phyloP scores from a whole-genome alignment of 2,329 filamentous ascomycete genomes.

The Annulohypoxylon truncatum region DNA sequence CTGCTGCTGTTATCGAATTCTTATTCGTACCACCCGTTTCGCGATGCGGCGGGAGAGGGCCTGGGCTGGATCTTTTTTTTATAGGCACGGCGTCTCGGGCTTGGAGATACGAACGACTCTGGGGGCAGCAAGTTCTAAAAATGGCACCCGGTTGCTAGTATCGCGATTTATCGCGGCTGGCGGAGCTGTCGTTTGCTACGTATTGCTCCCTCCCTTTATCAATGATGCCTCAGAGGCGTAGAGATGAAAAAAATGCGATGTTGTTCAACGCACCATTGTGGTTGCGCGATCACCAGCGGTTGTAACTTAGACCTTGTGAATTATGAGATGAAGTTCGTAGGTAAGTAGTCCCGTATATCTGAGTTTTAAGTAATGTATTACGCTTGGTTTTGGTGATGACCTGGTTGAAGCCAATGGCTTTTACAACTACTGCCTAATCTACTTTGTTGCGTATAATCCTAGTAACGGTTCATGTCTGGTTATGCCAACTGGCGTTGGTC shows the following conservation, averaged over 20 bases:
- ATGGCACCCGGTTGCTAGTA: constrained; percentile 16
- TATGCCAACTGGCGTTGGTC: neutral
- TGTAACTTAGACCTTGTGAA: neutral
- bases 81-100: constrained; percentile 40
- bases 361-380: neutral
- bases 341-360: neutral
- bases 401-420: neutral
- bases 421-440: neutral
- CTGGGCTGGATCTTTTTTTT: constrained; percentile 36
- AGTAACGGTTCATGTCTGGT: neutral
- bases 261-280: constrained; percentile 10
- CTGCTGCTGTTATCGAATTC: constrained; percentile 29
- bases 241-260: constrained; percentile 32
- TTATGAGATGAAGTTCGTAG: neutral
- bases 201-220: constrained; percentile 21
- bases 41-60: constrained; percentile 22
- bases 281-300: neutral
- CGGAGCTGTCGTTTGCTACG: constrained; percentile 31
- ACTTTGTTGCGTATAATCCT: neutral
- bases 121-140: constrained; percentile 21
- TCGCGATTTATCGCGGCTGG: constrained; percentile 16
- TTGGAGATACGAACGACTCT: constrained; percentile 40
- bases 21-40: constrained; percentile 36
- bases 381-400: neutral
- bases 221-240: constrained; percentile 4